Evolutionary conservation across 2,329 filamentous ascomycete species (phyloP).

Genomic region (Aspergillus sp.): DNA sequence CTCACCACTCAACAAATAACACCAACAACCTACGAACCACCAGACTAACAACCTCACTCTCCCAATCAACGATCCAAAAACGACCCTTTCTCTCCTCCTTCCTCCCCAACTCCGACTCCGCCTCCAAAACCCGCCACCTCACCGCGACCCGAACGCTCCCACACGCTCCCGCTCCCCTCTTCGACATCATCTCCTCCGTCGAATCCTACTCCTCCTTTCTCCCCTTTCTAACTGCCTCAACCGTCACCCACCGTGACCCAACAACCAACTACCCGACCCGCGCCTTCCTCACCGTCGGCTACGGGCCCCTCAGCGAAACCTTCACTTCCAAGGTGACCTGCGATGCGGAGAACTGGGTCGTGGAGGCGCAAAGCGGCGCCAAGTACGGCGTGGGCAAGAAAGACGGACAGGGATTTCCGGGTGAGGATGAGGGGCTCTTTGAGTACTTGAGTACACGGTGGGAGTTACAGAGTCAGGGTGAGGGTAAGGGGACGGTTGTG

Average conservation of each 20-base stretch:
- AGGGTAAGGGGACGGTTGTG: conserved; percentile 65
- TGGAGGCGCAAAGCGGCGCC: conserved; percentile 67
- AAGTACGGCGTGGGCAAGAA: conserved; percentile 57
- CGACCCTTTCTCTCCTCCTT: neutral
- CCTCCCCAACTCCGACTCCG: conserved; percentile 13
- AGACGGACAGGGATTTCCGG: conserved; percentile 42
- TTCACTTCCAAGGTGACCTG: conserved; percentile 82
- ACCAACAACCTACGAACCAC: neutral
- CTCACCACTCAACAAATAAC: neutral
- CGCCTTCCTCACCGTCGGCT: conserved; percentile 81
- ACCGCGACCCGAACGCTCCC: conserved; percentile 74
- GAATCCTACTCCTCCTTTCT: conserved; percentile 82
- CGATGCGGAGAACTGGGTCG: conserved; percentile 63
- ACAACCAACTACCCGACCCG: conserved; percentile 60
- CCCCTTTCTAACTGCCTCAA: conserved; percentile 81
- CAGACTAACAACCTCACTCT: neutral
- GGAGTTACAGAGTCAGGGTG: conserved; percentile 36
- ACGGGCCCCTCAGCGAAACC: conserved; percentile 77
- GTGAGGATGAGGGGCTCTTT: conserved; percentile 51
- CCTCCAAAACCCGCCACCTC: conserved; percentile 63
- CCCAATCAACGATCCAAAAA: neutral
- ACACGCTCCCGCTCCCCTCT: conserved; percentile 71
- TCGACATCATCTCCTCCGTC: conserved; percentile 84
- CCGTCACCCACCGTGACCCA: conserved; percentile 72
- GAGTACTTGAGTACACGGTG: conserved; percentile 49